A percentile compares a stretch with the other conserved stretches of the same genome.
phyloP scores from a whole-genome alignment of 768 basidiomycete genomes.

The Ramaria rubella region DNA sequence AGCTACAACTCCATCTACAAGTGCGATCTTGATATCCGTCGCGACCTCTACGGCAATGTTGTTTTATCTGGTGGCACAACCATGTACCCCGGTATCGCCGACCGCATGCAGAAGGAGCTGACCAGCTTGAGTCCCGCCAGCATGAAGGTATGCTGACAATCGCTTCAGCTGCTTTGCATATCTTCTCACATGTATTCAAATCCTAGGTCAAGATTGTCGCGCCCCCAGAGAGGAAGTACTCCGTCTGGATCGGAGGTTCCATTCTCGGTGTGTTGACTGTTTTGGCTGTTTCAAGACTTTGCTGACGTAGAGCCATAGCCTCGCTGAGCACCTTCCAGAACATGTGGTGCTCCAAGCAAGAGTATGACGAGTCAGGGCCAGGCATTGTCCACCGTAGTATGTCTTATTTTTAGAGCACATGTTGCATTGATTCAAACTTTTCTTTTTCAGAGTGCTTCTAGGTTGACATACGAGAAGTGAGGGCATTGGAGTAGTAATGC shows the following conservation, averaged over 20 bases:
- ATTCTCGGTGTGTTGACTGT: constrained; percentile 37
- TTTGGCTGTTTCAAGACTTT: constrained; percentile 18
- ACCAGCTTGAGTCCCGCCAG: constrained; percentile 76
- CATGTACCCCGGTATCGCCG: constrained; percentile 95
- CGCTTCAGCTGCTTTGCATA: not conserved
- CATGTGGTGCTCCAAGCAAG: constrained; percentile 89
- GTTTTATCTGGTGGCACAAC: constrained; percentile 68
- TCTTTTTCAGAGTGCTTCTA: constrained; percentile 9
- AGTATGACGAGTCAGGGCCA: constrained; percentile 83
- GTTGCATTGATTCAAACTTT: not conserved
- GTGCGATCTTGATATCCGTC: constrained; percentile 81
- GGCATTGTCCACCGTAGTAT: constrained; percentile 67
- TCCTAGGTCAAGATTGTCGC: constrained; percentile 81
- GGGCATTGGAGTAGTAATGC: too few relatives aligned
- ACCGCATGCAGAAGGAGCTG: constrained; percentile 94
- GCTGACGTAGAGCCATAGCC: constrained; percentile 37
- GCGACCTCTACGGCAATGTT: constrained; percentile 74
- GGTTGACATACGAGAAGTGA: not conserved
- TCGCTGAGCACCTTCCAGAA: constrained; percentile 96
- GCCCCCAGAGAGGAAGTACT: constrained; percentile 91
- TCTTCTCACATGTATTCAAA: not conserved
- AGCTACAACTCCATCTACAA: constrained; percentile 55
- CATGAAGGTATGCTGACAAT: constrained; percentile 62
- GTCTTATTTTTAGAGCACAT: not conserved
- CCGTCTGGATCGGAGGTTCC: constrained; percentile 90